phyloP scores from a whole-genome alignment of 495 filamentous ascomycete genomes.

The Bathelium albidoporum region DNA sequence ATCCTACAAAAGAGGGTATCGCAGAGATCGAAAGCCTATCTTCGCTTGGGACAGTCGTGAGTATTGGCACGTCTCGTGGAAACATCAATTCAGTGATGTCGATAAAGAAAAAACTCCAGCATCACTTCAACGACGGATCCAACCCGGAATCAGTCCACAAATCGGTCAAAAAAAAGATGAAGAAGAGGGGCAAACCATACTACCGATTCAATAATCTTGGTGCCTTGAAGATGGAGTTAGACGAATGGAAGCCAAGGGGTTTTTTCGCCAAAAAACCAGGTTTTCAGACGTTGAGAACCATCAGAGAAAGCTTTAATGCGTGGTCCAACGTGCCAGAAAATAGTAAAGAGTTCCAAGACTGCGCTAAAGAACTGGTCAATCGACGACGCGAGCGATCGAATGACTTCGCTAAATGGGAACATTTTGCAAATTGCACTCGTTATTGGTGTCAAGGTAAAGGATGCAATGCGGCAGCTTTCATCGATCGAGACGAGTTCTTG shows the following conservation, averaged over 20 bases:
- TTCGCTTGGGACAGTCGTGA: background rate
- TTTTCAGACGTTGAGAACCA: background rate
- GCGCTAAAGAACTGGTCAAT: background rate
- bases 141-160: background rate
- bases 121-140: background rate
- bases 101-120: background rate
- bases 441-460: background rate
- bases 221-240: background rate
- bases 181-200: background rate
- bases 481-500: background rate
- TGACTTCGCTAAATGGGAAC: background rate
- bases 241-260: background rate
- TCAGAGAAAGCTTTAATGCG: background rate
- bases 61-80: background rate
- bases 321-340: background rate
- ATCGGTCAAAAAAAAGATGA: background rate
- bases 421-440: background rate
- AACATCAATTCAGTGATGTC: background rate
- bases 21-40: background rate
- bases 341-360: background rate
- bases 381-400: background rate
- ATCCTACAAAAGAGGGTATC: background rate
- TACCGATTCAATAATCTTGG: background rate
- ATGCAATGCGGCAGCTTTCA: background rate
- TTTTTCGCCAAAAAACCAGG: background rate